Percentiles rank a stretch among this genome's conserved stretches.
These are phyloP conservation scores for Bolboschoenus planiculmis DNA, from an alignment of 176 grass and related monocot genomes.

Conservation along the genomic window DNA sequence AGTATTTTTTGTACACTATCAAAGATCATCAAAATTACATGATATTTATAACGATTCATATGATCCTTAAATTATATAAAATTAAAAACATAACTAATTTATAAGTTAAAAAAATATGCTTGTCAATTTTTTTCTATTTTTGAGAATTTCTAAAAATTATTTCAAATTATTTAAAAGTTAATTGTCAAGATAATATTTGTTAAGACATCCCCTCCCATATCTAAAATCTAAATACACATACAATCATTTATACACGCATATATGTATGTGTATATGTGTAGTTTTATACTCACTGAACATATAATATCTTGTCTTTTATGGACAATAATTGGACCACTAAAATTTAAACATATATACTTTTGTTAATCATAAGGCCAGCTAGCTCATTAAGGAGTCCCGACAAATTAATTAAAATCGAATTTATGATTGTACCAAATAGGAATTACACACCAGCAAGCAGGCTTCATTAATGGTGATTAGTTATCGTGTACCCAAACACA, in stretches of 20 bases:
- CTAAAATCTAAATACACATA: background rate
- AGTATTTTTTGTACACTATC: too few species aligned
- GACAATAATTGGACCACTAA: background rate
- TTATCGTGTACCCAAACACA: background rate
- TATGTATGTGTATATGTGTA: background rate
- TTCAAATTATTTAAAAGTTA: too few species aligned
- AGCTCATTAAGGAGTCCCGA: background rate
- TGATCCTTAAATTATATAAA: too few species aligned
- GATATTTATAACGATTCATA: too few species aligned
- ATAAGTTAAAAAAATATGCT: too few species aligned
- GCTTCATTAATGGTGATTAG: slow-evolving; percentile 3
- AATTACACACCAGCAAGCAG: background rate
- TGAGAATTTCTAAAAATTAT: too few species aligned
- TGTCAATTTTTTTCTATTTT: too few species aligned
- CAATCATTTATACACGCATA: background rate
- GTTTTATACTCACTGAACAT: background rate
- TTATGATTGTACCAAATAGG: background rate
- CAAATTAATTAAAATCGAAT: background rate
- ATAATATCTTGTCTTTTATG: background rate
- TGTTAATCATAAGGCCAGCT: background rate
- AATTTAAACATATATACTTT: background rate
- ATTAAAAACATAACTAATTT: too few species aligned
- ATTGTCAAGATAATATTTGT: too few species aligned
- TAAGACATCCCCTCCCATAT: too few species aligned
- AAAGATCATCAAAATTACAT: too few species aligned